A percentile compares a stretch with the other conserved stretches of the same genome.
phyloP scores from a whole-genome alignment of 257 asterid species.

The Solanum etuberosum region DNA sequence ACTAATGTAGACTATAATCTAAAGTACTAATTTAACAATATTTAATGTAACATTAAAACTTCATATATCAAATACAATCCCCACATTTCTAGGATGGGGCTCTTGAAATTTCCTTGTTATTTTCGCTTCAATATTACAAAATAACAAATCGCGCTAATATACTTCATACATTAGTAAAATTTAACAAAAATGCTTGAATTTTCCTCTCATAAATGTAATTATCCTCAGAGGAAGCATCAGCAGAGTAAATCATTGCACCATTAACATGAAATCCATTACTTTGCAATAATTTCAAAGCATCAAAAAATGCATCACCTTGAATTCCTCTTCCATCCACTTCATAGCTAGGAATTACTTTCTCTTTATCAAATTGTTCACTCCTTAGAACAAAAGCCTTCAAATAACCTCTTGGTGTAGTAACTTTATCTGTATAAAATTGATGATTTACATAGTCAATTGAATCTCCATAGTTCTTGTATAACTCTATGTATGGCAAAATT shows the following conservation, averaged over 20 bases:
- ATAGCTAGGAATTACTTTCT: conserved; percentile 51
- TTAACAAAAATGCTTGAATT: conserved; percentile 48
- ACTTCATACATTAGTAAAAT: conserved; percentile 17
- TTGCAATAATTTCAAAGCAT: conserved; percentile 35
- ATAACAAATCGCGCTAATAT: background rate
- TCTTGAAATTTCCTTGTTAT: background rate
- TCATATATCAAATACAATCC: background rate
- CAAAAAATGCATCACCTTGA: conserved; percentile 57
- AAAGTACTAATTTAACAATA: background rate
- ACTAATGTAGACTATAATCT: no score
- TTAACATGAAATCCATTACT: conserved; percentile 30
- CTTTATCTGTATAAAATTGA: conserved; percentile 59
- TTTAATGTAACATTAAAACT: background rate
- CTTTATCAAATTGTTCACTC: conserved; percentile 22
- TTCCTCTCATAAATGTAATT: conserved; percentile 39
- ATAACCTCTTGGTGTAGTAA: conserved; percentile 26
- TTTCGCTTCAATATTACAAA: background rate
- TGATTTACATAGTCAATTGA: conserved; percentile 54
- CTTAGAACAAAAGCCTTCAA: conserved; percentile 32
- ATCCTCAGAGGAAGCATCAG: conserved; percentile 52
- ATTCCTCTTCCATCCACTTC: conserved; percentile 76
- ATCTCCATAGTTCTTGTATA: conserved; percentile 19
- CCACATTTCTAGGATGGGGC: background rate
- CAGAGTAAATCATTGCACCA: conserved; percentile 69
- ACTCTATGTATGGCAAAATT: conserved; percentile 28